Base-by-base conservation (phyloP, 176 grass and related monocot species). In the Ananas comosus region DNA sequence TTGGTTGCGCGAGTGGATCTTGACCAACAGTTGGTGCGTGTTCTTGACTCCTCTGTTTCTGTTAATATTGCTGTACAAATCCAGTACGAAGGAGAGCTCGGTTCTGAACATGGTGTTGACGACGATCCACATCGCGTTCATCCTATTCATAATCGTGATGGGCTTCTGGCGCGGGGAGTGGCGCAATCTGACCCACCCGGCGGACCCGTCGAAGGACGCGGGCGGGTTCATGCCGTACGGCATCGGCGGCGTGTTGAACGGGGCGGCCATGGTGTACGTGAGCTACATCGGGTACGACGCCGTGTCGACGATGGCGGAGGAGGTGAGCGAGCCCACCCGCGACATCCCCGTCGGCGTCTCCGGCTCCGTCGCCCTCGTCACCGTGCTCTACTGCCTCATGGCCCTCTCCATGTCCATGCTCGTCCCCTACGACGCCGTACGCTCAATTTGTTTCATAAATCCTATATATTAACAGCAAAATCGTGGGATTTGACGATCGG, bases 251-350 rank as follows among this genome's bases (percentile, higher is more conserved):
- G 82, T 94, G 25, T 99, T 99, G 80, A 93, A 86, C 27, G 95
- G 95, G 13, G 95, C 95, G 0, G 95, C 87, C 67, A 88, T 82
- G 90, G 95, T 99, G 24, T 99, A 99, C 76, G 68, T 99, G 12
- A 99, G 95, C 76, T 99, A 99, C 80, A 99, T 99, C 64, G 95
- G 95, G 48, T 99, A 99, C 81, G 95, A 99, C 76, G 90, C 95
- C 53, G 95, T 99, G 16, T 99, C 95, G 65, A 99, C 95, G 70
- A 94, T 99, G 95, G 95, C 95, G 2, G 95, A 99, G 83, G 95
- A 99, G 85, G 95, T 99, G 64, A 56, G 79, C 77, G 65, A 80
- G 5, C 95, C 95, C 0, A 68, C 82, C 0, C 79, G 82, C 12
- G 95, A 99, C 83, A 99, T 99, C 80, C 95, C 95, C 66, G 71